Conservation (phyloP, 2,329 filamentous ascomycete species). For the Achaetomium macrosporum region DNA sequence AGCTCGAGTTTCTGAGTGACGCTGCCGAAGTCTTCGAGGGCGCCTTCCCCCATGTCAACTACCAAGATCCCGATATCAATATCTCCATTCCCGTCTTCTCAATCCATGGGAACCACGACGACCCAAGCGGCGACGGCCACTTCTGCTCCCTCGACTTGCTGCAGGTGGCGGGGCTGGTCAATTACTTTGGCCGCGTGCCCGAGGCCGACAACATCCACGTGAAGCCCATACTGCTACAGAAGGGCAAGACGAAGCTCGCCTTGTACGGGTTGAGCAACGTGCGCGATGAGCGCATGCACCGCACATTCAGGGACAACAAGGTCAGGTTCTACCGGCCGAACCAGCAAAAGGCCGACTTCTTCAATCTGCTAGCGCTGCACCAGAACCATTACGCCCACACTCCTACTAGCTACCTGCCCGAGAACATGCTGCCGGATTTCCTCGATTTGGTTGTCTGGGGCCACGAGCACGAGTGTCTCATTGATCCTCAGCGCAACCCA, state of each 20-base stretch:
- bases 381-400: conserved; percentile 94
- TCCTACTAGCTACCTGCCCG: conserved; percentile 87
- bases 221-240: conserved; percentile 88
- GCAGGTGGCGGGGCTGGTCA: conserved; percentile 84
- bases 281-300: conserved; percentile 86
- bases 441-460: conserved; percentile 93
- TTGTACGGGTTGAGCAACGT: conserved; percentile 95
- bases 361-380: conserved; percentile 91
- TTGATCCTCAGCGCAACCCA: conserved; percentile 75
- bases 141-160: conserved; percentile 86
- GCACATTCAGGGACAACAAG: conserved; percentile 86
- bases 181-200: conserved; percentile 90
- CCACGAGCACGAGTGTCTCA: conserved; percentile 93
- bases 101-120: conserved; percentile 97
- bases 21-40: conserved; percentile 85
- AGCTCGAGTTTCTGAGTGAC: conserved; percentile 91
- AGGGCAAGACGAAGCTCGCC: conserved; percentile 86
- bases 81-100: conserved; percentile 96
- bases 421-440: conserved; percentile 87
- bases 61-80: conserved; percentile 96
- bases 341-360: conserved; percentile 81
- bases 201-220: conserved; percentile 91
- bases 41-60: conserved; percentile 91
- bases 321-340: conserved; percentile 89
- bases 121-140: conserved; percentile 93